Base-by-base conservation (phyloP, 805 yeast species). In the Priceomyces fermenticarens region DNA sequence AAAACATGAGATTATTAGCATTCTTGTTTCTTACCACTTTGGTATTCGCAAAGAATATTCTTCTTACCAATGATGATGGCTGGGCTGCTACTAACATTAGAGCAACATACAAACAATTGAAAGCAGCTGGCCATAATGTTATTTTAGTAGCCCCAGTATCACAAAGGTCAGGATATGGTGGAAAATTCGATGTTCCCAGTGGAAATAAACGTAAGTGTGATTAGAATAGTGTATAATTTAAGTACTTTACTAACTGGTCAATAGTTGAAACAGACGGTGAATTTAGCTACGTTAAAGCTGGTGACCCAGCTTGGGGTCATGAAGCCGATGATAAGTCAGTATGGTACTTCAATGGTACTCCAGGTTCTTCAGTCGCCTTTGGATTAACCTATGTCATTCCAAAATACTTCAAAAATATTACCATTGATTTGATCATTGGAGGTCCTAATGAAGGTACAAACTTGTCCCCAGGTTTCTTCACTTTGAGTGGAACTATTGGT, bases 341-440 rank as follows among this genome's bases (percentile, higher is more conserved):
- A 46, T 76, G 81, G 80, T 76, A 76, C 56, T 73, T 76, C 63
- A 73, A 75, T 48, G 80, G 78, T 45, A 72, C 80, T 12, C 81
- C 81, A 43, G 76, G 79, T 34, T 66, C 77, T 10, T 72, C 72
- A 54, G 76, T 75, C 33, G 67, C 75, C 3, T 68, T 73, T 48
- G 80, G 68, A 17, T 57, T 75, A 40, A 71, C 71, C 38, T 73
- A 73, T 54, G 63, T 75, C 33, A 50, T 72, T 35, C 81, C 81
- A 45, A 63, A 53, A 36, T 62, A 58, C 56, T 73, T 72, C 51
- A 55, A 67, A 42, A 70, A 73, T 55, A 48, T 60, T 36, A 52
- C 72, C 14, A 58, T 73, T 48, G 81, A 76, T 55, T 58, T 75
- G 42, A 74, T 75, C 40, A 72, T 75, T 36, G 57, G 73, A 41